Evolutionary conservation across 441 rosid genomes (phyloP).

Genomic region (Capsella rubella): DNA sequence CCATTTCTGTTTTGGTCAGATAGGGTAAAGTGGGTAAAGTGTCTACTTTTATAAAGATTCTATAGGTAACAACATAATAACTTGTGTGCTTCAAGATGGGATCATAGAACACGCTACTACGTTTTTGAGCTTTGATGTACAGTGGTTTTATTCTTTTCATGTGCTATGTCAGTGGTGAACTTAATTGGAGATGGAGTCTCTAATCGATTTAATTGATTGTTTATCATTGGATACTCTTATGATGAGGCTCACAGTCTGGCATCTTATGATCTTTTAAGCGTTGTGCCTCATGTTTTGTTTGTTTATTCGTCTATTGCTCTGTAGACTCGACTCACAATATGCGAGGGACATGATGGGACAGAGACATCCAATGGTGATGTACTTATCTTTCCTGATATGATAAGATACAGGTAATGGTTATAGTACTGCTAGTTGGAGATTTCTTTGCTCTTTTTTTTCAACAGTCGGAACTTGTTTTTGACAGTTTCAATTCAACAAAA

Average conservation of each 20-base stretch:
- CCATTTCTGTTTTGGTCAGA: constrained; percentile 15
- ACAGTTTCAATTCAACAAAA: constrained; percentile 25
- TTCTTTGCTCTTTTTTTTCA: constrained; percentile 21
- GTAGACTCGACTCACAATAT: constrained; percentile 89
- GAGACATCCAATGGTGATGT: constrained; percentile 99
- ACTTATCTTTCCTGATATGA: constrained; percentile 97
- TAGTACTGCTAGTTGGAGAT: constrained; percentile 16
- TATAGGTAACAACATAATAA: constrained; percentile 1
- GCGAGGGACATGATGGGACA: constrained; percentile 98
- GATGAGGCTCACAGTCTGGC: constrained; percentile 6
- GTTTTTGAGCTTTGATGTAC: neutral
- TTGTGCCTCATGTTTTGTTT: constrained; percentile 22
- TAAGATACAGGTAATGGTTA: constrained; percentile 82
- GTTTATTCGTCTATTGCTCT: constrained; percentile 15
- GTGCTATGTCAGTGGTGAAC: constrained; percentile 1
- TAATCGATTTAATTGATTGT: constrained; percentile 7
- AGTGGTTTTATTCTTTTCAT: too few relatives aligned
- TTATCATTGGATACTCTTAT: neutral
- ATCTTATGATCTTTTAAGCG: neutral
- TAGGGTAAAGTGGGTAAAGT: constrained; percentile 2
- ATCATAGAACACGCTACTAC: neutral
- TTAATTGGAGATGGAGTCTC: constrained; percentile 21
- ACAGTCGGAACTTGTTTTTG: constrained; percentile 36
- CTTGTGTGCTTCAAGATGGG: constrained; percentile 16
- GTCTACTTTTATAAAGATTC: constrained; percentile 22